Percentiles rank a stretch among this genome's conserved stretches.
Evolutionary conservation across 164 flowering plant species (phyloP).

Genomic region (Hamamelis virginiana): DNA sequence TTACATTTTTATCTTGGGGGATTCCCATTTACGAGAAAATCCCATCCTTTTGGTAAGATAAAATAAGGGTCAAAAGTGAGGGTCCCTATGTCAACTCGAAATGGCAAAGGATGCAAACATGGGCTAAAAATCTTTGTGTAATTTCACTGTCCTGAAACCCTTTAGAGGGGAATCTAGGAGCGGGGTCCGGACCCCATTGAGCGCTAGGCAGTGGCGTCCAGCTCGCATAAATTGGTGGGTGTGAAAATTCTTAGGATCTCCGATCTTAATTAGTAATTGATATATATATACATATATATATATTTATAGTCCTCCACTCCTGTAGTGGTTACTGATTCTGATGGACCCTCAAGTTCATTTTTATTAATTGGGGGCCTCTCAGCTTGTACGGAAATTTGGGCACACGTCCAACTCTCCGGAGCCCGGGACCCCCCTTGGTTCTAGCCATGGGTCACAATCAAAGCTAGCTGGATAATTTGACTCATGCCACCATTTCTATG

Average conservation of each 20-base stretch:
- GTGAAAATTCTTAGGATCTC: not conserved
- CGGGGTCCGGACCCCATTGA: not conserved
- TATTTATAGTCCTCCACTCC: no score
- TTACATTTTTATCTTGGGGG: no score
- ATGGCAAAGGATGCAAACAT: no score
- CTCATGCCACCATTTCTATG: constrained; percentile 9
- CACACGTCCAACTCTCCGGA: not conserved
- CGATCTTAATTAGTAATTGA: no score
- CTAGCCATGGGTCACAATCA: not conserved
- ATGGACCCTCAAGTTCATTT: not conserved
- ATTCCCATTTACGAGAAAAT: no score
- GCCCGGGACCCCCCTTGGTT: no score
- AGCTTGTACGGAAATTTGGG: not conserved
- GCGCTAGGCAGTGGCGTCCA: not conserved
- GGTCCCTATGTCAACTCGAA: no score
- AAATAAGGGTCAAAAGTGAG: no score
- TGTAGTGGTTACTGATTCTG: not conserved
- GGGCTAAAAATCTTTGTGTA: not conserved
- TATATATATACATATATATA: no score
- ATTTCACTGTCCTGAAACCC: no score
- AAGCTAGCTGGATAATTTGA: constrained; percentile 4
- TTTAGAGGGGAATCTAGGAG: not conserved
- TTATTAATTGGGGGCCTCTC: no score
- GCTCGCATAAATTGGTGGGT: not conserved
- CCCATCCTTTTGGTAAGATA: no score